Evolutionary conservation across 352 stramenopile genomes (phyloP), one percentile per base, ranked within the genome.

Genomic region (Elongisporangium anandrum): DNA sequence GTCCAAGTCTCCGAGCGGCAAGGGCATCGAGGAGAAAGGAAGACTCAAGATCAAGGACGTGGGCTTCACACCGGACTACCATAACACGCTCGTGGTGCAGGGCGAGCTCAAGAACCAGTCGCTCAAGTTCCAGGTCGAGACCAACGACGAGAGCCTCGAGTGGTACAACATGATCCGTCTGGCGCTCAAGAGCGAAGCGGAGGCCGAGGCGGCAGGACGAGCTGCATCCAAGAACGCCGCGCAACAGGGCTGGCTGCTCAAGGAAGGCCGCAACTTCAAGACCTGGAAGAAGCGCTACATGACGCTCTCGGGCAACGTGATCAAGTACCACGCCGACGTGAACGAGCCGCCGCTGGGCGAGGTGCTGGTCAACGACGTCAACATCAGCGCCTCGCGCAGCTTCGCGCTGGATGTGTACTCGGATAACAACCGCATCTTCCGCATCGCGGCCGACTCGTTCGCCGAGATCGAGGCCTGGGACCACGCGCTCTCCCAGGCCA

Each of bases 221-320:
- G 57, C 60, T 0, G 61, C 59, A 0, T 51, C 24, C 13, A 60
- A 39, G 50, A 64, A 57, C 0, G 64, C 85, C 13, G 61, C 63
- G 6, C 90, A 89, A 77, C 66, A 88, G 59, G 85, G 85, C 19
- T 95, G 83, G 83, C 63, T 95, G 2, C 66, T 73, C 22, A 95
- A 95, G 51, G 83, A 95, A 66, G 85, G 85, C 9, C 82, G 92
- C 62, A 92, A 92, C 59, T 92, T 94, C 64, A 93, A 94, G 79
- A 92, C 77, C 19, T 95, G 85, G 85, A 95, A 95, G 57, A 70
- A 75, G 29, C 79, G 85, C 26, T 93, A 88, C 65, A 90, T 95
- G 73, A 88, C 77, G 52, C 66, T 95, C 7, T 68, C 49, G 0
- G 85, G 77, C 4, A 68, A 63, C 38, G 54, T 75, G 16, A 76